Conservation (phyloP, 2,329 filamentous ascomycete species). For the Microascus cirrosus region DNA sequence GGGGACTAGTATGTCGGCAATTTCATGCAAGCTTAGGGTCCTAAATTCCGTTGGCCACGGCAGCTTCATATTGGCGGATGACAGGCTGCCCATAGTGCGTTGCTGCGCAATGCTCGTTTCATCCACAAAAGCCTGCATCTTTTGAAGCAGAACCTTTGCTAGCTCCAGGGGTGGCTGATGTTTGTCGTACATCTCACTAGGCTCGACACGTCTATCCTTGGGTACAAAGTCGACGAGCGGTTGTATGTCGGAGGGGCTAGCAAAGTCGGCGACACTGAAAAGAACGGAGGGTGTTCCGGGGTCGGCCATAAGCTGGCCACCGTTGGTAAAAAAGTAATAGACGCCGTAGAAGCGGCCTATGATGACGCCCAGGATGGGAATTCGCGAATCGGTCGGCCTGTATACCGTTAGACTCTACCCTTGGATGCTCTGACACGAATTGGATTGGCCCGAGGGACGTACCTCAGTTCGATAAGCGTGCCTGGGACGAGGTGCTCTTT, state of each 20-base stretch:
- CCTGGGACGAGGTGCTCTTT: conserved; percentile 1
- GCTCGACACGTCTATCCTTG: conserved; percentile 2
- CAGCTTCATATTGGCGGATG: conserved; percentile 30
- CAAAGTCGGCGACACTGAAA: conserved; percentile 40
- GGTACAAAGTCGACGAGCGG: conserved; percentile 15
- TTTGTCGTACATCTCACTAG: conserved; percentile 9
- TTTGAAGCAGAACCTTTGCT: conserved; percentile 29
- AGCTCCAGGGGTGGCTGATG: conserved; percentile 31
- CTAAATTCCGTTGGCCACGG: conserved; percentile 22
- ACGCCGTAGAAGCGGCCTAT: conserved; percentile 37
- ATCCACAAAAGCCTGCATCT: conserved; percentile 33
- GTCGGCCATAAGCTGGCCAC: conserved; percentile 36
- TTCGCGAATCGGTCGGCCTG: conserved; percentile 25
- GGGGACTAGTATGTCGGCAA: conserved; percentile 32
- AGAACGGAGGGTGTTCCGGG: conserved; percentile 25
- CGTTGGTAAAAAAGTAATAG: conserved; percentile 42
- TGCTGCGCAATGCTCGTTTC: conserved; percentile 34
- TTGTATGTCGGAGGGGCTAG: conserved; percentile 24
- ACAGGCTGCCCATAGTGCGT: conserved; percentile 32
- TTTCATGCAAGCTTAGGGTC: conserved; percentile 39
- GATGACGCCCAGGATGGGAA: conserved; percentile 39
- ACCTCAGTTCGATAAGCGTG: conserved; percentile 7
- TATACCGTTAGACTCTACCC: neutral
- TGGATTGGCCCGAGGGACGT: neutral
- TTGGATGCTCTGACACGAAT: neutral